Evolutionary conservation across 441 rosid genomes (phyloP), one percentile per base, ranked within the genome.

Genomic region (Jatropha multifida): DNA sequence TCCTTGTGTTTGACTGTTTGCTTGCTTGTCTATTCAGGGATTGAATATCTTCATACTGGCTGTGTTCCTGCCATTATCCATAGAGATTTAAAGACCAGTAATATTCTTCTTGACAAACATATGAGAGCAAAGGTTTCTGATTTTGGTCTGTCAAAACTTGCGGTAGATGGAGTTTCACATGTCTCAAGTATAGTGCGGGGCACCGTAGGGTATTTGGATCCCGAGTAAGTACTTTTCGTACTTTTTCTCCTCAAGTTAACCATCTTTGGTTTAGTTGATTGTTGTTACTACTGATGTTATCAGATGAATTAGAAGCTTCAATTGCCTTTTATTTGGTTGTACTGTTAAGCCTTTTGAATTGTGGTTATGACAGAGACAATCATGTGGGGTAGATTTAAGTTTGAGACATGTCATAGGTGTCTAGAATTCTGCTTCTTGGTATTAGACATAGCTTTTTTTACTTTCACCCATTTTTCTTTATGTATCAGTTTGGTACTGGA

Each of bases 131-230:
- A 96, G 87, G 99, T 96, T 79, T 89, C 97, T 6, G 98, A 96
- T 84, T 96, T 96, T 42, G 99, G 99, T 27, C 91, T 96, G 69
- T 96, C 98, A 14, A 96, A 96, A 78, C 79, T 91, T 8, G 94
- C 94, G 4, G 91, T 87, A 17, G 98, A 96, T 41, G 99, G 97
- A 62, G 91, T 83, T 74, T 96, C 99, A 67, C 99, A 96, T 37
- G 98, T 96, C 68, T 96, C 98, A 3, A 96, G 99, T 84, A 87
- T 96, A 79, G 99, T 96, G 75, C 90, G 98, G 65, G 99, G 99
- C 80, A 96, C 99, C 42, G 92, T 96, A 32, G 99, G 99, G 40
- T 96, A 96, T 77, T 81, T 96, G 74, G 99, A 96, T 81, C 99
- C 99, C 0, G 99, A 96, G 99, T 96, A 89, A 80, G 94, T 51